Evolutionary conservation across 2,329 filamentous ascomycete genomes (phyloP).

Genomic region (Trichophyton mentagrophytes): DNA sequence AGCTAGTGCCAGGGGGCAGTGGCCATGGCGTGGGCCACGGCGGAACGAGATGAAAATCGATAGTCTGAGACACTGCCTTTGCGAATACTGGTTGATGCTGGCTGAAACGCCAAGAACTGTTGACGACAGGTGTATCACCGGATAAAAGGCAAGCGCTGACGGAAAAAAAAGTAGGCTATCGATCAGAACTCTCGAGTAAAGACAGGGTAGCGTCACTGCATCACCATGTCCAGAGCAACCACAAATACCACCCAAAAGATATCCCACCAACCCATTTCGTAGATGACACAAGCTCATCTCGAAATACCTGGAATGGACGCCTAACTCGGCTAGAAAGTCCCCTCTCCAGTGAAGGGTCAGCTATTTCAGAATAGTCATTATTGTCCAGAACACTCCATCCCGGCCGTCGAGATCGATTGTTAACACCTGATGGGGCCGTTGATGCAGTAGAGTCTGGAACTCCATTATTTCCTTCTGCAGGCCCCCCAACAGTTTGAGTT

Average conservation of each 20-base stretch:
- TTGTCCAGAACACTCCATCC: constrained; percentile 16
- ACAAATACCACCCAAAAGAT: constrained; percentile 52
- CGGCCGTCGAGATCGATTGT: constrained; percentile 26
- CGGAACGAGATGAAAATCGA: not conserved
- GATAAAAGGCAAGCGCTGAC: not conserved
- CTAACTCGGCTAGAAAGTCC: constrained; percentile 15
- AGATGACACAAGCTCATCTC: constrained; percentile 49
- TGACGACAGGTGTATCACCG: not conserved
- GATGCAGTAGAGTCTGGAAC: not conserved
- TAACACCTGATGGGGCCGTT: constrained; percentile 21
- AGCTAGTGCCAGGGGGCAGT: not conserved
- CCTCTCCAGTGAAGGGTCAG: constrained; percentile 1
- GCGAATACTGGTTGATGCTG: not conserved
- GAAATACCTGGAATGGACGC: constrained; percentile 33
- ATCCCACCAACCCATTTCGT: constrained; percentile 52
- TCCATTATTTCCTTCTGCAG: constrained; percentile 5
- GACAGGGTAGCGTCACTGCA: not conserved
- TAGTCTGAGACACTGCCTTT: not conserved
- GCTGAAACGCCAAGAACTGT: not conserved
- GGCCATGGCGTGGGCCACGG: not conserved
- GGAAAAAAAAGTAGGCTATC: not conserved
- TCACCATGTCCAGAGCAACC: constrained; percentile 52
- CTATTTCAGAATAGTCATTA: not conserved
- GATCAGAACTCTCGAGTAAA: not conserved
- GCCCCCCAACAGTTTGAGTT: constrained; percentile 4